phyloP scores from a whole-genome alignment of 768 basidiomycete genomes.

The Russula sp. region DNA sequence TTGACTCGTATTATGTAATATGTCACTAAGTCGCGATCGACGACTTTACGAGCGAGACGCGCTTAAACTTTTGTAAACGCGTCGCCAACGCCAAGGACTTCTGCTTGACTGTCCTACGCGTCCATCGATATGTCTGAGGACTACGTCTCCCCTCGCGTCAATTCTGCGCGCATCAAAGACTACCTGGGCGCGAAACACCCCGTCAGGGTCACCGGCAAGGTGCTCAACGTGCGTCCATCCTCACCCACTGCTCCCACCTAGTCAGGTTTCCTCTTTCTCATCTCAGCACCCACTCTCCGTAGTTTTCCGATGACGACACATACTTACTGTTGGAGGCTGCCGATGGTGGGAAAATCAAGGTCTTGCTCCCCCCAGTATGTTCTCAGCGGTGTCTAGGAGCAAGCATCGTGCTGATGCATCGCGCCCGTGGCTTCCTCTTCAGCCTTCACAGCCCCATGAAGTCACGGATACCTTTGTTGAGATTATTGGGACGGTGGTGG shows the following conservation, averaged over 20 bases:
- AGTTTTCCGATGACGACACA: slow-evolving; percentile 17
- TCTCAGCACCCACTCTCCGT: background rate
- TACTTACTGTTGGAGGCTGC: slow-evolving; percentile 15
- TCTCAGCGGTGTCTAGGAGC: background rate
- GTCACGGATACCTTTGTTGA: slow-evolving; percentile 51
- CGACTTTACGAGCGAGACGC: too few relatives aligned
- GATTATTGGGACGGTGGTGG: slow-evolving; percentile 53
- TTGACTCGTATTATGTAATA: too few relatives aligned
- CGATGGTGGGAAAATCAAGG: slow-evolving; percentile 17
- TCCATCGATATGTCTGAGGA: slow-evolving; percentile 2
- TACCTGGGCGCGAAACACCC: slow-evolving; percentile 8
- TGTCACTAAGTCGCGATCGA: too few relatives aligned
- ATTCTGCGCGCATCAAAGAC: slow-evolving; percentile 10
- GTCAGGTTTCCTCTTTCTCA: background rate
- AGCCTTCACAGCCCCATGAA: slow-evolving; percentile 30
- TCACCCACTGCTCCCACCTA: too few relatives aligned
- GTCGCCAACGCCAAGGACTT: too few relatives aligned
- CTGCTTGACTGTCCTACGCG: background rate
- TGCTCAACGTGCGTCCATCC: slow-evolving; percentile 15
- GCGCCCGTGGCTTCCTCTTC: background rate
- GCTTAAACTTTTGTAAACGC: too few relatives aligned
- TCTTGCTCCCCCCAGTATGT: slow-evolving; percentile 8
- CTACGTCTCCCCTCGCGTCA: slow-evolving; percentile 16
- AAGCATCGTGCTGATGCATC: background rate
- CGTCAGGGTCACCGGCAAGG: slow-evolving; percentile 17